Evolutionary conservation across 2,329 filamentous ascomycete genomes (phyloP).

Genomic region (Geosmithia morbida): DNA sequence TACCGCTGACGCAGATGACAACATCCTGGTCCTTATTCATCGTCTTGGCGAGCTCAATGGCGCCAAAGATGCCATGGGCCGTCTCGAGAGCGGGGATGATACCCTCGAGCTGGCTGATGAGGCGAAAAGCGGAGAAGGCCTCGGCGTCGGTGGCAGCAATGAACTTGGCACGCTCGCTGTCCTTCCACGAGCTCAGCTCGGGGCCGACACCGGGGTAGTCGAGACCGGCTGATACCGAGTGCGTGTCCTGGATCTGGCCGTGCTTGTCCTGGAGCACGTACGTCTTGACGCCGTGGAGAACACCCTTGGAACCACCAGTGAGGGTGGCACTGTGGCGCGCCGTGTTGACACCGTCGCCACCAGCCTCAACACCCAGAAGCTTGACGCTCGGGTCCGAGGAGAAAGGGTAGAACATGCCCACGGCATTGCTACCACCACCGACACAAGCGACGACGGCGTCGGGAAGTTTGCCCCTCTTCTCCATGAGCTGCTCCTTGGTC

Average conservation of each 20-base stretch:
- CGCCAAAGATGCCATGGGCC: slow-evolving; percentile 82
- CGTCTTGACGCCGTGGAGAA: slow-evolving; percentile 89
- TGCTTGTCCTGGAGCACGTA: slow-evolving; percentile 89
- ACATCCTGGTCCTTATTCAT: slow-evolving; percentile 76
- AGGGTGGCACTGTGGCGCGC: slow-evolving; percentile 77
- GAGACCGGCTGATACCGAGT: slow-evolving; percentile 90
- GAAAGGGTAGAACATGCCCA: slow-evolving; percentile 98
- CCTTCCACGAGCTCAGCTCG: slow-evolving; percentile 87
- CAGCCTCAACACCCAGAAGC: slow-evolving; percentile 86
- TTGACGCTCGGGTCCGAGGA: slow-evolving; percentile 72
- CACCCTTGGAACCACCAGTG: slow-evolving; percentile 73
- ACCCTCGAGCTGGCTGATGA: slow-evolving; percentile 78
- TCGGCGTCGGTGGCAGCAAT: slow-evolving; percentile 83
- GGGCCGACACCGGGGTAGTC: slow-evolving; percentile 97
- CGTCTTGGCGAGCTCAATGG: slow-evolving; percentile 79
- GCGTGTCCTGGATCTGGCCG: slow-evolving; percentile 88
- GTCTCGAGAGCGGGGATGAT: slow-evolving; percentile 95
- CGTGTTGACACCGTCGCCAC: slow-evolving; percentile 84
- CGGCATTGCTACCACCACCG: slow-evolving; percentile 86
- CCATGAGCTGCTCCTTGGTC: slow-evolving; percentile 82
- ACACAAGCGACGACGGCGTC: slow-evolving; percentile 96
- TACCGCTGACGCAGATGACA: slow-evolving; percentile 83
- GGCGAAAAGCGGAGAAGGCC: slow-evolving; percentile 74
- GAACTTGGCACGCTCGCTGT: slow-evolving; percentile 72
- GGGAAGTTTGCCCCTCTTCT: slow-evolving; percentile 74